Conservation (phyloP, 352 stramenopile genomes). For the Pythium vanterpoolii region DNA sequence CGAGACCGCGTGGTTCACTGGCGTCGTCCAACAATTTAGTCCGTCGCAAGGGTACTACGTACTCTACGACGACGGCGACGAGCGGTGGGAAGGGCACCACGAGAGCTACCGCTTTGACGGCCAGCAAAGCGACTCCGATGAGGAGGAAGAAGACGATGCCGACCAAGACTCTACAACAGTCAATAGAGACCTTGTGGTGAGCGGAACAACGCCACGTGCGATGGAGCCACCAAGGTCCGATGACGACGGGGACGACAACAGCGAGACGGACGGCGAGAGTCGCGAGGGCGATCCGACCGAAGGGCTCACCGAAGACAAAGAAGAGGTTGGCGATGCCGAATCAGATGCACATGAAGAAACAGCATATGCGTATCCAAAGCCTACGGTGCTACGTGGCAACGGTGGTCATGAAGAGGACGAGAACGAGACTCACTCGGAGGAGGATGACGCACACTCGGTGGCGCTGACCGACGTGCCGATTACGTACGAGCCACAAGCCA, state of each 20-base stretch:
- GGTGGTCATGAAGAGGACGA: conserved; percentile 30
- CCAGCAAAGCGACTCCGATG: not conserved
- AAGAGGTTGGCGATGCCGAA: conserved; percentile 1
- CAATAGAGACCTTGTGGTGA: not conserved
- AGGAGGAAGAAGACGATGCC: not conserved
- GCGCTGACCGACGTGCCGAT: conserved; percentile 42
- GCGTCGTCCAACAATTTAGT: conserved; percentile 40
- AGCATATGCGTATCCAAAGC: conserved; percentile 10
- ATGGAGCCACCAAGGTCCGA: conserved; percentile 10
- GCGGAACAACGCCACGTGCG: conserved; percentile 2
- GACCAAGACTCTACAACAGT: not conserved
- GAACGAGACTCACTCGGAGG: conserved; percentile 1
- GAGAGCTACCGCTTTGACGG: conserved; percentile 42
- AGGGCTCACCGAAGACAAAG: not conserved
- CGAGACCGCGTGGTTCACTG: conserved; percentile 72
- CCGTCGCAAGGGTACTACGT: conserved; percentile 52
- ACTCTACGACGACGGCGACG: conserved; percentile 79
- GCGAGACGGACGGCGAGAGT: not conserved
- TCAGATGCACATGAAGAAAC: not conserved
- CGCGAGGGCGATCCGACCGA: not conserved
- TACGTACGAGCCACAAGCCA: conserved; percentile 27
- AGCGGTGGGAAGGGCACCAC: conserved; percentile 54
- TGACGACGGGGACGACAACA: not conserved
- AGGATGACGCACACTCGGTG: conserved; percentile 29
- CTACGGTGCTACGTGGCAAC: not conserved